These are phyloP conservation scores for Malassezia dermatis DNA, from an alignment of 1,284 basidiomycete species.

Conservation along the genomic window DNA sequence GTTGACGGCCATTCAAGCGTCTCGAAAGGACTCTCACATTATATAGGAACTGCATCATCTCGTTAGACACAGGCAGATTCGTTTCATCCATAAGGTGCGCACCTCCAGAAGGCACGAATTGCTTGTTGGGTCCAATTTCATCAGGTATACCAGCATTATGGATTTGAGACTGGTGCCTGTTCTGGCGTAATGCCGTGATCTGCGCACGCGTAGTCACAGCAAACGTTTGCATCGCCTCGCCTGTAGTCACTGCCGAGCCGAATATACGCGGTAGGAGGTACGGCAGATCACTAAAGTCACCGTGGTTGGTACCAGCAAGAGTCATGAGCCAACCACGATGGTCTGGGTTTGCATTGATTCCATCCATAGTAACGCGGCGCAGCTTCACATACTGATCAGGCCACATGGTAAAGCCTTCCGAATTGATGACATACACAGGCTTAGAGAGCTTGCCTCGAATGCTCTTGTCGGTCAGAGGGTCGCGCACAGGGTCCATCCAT, in stretches of 20 bases:
- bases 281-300: conserved; percentile 35
- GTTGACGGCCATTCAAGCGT: background rate
- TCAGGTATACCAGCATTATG: background rate
- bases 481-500: conserved; percentile 32
- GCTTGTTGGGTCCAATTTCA: background rate
- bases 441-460: conserved; percentile 19
- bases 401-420: conserved; percentile 31
- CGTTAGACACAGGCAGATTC: background rate
- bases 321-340: conserved; percentile 35
- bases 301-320: conserved; percentile 31
- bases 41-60: background rate
- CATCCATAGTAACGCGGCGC: conserved; percentile 24
- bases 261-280: conserved; percentile 32
- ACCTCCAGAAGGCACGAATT: background rate
- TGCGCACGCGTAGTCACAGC: conserved; percentile 23
- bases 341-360: conserved; percentile 12
- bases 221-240: conserved; percentile 26
- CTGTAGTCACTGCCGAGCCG: conserved; percentile 27
- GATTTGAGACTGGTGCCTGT: background rate
- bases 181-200: conserved; percentile 23
- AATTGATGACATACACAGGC: conserved; percentile 34
- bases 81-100: background rate
- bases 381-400: conserved; percentile 26
- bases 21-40: background rate
- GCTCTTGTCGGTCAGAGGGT: conserved; percentile 21